Conservation (phyloP, 106 monocot genomes). For the Dendrobium nobile region DNA sequence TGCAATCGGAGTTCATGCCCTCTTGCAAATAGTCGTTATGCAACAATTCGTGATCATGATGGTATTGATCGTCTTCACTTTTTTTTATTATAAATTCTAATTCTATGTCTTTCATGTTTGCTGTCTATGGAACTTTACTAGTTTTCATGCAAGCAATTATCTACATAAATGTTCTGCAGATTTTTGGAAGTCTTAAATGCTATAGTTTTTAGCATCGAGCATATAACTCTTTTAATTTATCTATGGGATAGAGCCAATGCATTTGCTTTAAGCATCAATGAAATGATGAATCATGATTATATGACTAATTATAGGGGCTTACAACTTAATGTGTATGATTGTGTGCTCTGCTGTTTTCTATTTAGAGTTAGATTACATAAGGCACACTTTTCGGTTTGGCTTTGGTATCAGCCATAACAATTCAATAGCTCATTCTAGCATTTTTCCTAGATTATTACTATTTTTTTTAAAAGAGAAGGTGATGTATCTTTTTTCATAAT, state of each 20-base stretch:
- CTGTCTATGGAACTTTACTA: background rate
- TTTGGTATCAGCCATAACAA: background rate
- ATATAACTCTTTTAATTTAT: background rate
- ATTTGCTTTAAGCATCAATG: background rate
- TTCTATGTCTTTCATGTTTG: background rate
- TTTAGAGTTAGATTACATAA: background rate
- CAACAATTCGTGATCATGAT: slow-evolving; percentile 85
- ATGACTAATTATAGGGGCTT: background rate
- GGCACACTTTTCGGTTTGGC: background rate
- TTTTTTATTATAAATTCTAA: background rate
- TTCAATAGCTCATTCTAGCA: too few species aligned
- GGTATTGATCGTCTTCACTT: slow-evolving; percentile 25
- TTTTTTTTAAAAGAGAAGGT: too few species aligned
- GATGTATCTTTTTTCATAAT: too few species aligned
- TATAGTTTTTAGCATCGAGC: background rate
- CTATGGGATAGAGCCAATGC: background rate
- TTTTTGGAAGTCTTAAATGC: background rate
- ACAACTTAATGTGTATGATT: background rate
- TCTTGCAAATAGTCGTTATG: slow-evolving; percentile 89
- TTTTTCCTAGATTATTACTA: too few species aligned
- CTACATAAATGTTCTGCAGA: background rate
- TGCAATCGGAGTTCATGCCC: slow-evolving; percentile 97
- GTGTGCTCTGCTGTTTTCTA: background rate
- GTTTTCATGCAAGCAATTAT: background rate
- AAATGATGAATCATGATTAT: background rate